Conservation (phyloP, 78 protist genomes). For the Dictyostelium intermedium region DNA sequence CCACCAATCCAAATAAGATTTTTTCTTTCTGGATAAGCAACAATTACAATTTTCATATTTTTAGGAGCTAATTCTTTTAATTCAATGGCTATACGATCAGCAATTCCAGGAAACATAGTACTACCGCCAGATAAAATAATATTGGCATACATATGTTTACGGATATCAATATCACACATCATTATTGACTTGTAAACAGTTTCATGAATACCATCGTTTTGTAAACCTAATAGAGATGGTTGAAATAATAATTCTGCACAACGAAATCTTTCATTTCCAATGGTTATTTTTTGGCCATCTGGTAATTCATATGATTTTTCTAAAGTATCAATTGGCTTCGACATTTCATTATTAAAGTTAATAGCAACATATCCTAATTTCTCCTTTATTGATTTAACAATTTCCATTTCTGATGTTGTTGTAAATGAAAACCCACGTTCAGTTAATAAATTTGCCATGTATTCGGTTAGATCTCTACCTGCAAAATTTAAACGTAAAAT, state of each 20-base stretch:
- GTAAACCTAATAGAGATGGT: conserved; percentile 91
- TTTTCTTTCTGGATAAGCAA: conserved; percentile 93
- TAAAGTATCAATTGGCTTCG: background rate
- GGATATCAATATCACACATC: conserved; percentile 81
- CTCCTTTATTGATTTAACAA: conserved; percentile 74
- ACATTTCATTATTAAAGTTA: conserved; percentile 46
- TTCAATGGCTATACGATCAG: conserved; percentile 83
- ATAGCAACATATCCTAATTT: conserved; percentile 69
- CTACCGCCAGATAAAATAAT: conserved; percentile 94
- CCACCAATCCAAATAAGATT: conserved; percentile 88
- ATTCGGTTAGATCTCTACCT: conserved; percentile 96
- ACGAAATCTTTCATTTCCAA: conserved; percentile 92
- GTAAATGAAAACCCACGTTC: conserved; percentile 96
- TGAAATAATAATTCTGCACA: conserved; percentile 94
- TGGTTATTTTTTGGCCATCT: conserved; percentile 90
- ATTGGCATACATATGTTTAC: conserved; percentile 91
- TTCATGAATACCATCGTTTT: conserved; percentile 93
- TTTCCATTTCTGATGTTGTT: conserved; percentile 89
- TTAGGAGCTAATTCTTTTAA: conserved; percentile 89
- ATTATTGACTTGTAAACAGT: conserved; percentile 85
- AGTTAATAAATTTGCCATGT: conserved; percentile 90
- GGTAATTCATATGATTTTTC: conserved; percentile 61
- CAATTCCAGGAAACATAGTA: conserved; percentile 33
- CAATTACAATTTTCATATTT: conserved; percentile 92
- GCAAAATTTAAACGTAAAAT: conserved; percentile 82